Evolutionary conservation across 1,284 basidiomycete genomes (phyloP), one percentile per base, ranked within the genome.

Genomic region (Kwoniella shivajii): DNA sequence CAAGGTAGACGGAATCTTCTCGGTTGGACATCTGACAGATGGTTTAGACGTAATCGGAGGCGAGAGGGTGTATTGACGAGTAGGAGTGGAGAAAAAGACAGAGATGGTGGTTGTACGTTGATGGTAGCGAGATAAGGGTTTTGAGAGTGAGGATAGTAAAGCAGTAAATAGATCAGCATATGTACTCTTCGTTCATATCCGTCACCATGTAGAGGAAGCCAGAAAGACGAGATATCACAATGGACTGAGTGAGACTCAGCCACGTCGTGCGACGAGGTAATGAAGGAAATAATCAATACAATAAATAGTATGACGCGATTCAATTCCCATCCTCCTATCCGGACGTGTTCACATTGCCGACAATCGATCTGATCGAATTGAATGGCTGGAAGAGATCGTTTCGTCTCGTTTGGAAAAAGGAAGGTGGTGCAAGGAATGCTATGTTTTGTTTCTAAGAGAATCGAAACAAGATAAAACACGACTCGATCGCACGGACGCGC

Each of bases 1-100:
- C 93, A 80, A 96, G 92, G 86, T 96, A 96, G 81, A 97, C 93
- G 75, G 89, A 92, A 81, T 95, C 92, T 86, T 94, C 92, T 78
- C 92, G 91, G 76, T 87, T 84, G 75, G 89, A 80, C 90, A 92
- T 92, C 84, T 85, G 59, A n/a, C n/a, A n/a, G n/a, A n/a, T n/a
- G n/a, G n/a, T n/a, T n/a, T n/a, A n/a, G n/a, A n/a, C n/a, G n/a
- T n/a, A n/a, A n/a, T n/a, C n/a, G 27, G 31, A 16, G 20, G 18
- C 14, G 31, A 24, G 29, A 13, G 2, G 26, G n/a, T 33, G 24
- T 41, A 24, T 42, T 34, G 18, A 44, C 18, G 18, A 4, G 14
- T 33, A 13, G 43, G n/a, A 41, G 18, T 6, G 37, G 33, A 27
- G 22, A 22, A 30, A 18, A 33, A 4, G 43, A 43, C 26, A 30